Evolutionary conservation across 2,329 filamentous ascomycete genomes (phyloP).

Genomic region (Trichoderma sp.): DNA sequence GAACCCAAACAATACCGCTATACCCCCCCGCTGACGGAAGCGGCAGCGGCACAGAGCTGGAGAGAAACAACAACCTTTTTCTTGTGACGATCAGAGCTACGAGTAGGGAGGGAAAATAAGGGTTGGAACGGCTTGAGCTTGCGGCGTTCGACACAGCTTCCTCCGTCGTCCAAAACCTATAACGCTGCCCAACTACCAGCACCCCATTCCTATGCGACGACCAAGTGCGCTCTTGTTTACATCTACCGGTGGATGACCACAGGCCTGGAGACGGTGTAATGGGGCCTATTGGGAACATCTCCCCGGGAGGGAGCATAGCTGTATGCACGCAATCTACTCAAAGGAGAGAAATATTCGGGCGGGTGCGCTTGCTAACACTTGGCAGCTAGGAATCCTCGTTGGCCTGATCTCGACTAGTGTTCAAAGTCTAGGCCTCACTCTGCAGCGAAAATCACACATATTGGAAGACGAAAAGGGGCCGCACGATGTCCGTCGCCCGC

Average conservation of each 20-base stretch:
- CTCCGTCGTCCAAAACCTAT: neutral
- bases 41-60: neutral
- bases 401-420: conserved; percentile 91
- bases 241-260: conserved; percentile 45
- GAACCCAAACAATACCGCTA: neutral
- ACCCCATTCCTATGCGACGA: conserved; percentile 27
- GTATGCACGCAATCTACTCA: conserved; percentile 44
- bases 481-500: conserved; percentile 75
- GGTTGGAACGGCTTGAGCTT: neutral
- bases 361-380: conserved; percentile 25
- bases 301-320: conserved; percentile 73
- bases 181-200: neutral
- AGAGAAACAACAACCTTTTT: neutral
- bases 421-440: conserved; percentile 88
- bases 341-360: neutral
- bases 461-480: conserved; percentile 90
- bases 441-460: conserved; percentile 97
- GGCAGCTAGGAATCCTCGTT: conserved; percentile 84
- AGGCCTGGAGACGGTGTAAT: conserved; percentile 49
- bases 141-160: neutral
- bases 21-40: neutral
- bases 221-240: conserved; percentile 17
- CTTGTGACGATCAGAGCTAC: neutral
- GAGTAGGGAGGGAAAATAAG: conserved; percentile 1
- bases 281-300: conserved; percentile 71